phyloP scores from a whole-genome alignment of 495 filamentous ascomycete species.

The Tricharina praecox region DNA sequence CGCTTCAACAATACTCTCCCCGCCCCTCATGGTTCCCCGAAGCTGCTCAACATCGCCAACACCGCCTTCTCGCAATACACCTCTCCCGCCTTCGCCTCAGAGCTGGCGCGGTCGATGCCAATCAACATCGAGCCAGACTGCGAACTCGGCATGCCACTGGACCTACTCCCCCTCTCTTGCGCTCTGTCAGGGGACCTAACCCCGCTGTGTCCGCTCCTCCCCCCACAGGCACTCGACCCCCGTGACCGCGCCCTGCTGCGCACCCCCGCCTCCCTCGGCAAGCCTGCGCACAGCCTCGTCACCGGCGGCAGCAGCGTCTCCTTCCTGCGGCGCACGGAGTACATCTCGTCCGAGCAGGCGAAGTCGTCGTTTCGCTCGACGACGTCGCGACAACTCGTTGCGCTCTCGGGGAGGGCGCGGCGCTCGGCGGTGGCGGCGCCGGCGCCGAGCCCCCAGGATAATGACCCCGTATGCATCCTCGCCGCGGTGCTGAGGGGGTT shows the following conservation, averaged over 20 bases:
- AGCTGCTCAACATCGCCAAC: conserved; percentile 90
- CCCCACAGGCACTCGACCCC: conserved; percentile 56
- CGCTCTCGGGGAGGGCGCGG: conserved; percentile 31
- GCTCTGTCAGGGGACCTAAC: conserved; percentile 90
- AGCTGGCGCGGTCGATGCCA: conserved; percentile 75
- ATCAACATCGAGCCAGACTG: conserved; percentile 93
- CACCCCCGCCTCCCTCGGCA: conserved; percentile 62
- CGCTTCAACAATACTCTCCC: conserved; percentile 90
- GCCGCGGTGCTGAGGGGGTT: conserved; percentile 72
- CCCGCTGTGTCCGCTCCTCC: conserved; percentile 61
- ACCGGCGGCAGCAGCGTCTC: conserved; percentile 46
- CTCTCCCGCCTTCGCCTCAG: conserved; percentile 68
- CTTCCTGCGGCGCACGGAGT: conserved; percentile 91
- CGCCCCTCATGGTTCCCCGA: conserved; percentile 81
- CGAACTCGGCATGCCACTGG: conserved; percentile 92
- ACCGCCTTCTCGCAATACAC: conserved; percentile 79
- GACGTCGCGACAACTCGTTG: conserved; percentile 22
- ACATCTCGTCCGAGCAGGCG: conserved; percentile 59
- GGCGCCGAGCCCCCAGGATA: conserved; percentile 45
- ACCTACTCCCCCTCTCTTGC: conserved; percentile 82
- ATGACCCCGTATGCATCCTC: conserved; percentile 63
- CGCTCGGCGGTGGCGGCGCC: no score
- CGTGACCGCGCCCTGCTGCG: conserved; percentile 66
- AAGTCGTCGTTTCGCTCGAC: conserved; percentile 28
- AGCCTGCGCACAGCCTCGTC: conserved; percentile 46